Evolutionary conservation across 2,329 filamentous ascomycete genomes (phyloP).

Genomic region (Ramularia collo-cygni): DNA sequence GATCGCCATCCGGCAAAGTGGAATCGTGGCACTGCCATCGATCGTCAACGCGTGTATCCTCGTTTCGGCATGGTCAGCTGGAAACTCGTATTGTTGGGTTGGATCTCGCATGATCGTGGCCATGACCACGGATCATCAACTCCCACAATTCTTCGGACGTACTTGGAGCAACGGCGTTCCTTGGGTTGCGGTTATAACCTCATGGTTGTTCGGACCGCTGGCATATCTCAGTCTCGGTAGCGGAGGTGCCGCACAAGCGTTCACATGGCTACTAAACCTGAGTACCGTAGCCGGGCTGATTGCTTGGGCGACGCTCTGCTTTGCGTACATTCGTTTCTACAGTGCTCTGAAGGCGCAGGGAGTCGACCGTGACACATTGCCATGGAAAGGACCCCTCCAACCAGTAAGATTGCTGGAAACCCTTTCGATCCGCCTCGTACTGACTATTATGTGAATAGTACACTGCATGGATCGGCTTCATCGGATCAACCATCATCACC

Average conservation of each 20-base stretch:
- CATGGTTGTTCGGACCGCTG: slow-evolving; percentile 31
- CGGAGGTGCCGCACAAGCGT: slow-evolving; percentile 18
- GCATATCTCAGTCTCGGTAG: slow-evolving; percentile 34
- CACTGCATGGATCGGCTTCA: slow-evolving; percentile 17
- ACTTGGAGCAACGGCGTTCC: slow-evolving; percentile 49
- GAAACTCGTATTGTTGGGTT: slow-evolving; percentile 49
- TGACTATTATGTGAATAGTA: too few species aligned
- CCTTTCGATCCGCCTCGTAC: too few species aligned
- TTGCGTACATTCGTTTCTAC: slow-evolving; percentile 43
- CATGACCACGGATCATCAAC: slow-evolving; percentile 53
- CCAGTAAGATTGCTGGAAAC: too few species aligned
- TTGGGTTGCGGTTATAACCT: slow-evolving; percentile 51
- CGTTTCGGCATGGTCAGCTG: slow-evolving; percentile 62
- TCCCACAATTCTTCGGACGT: slow-evolving; percentile 50
- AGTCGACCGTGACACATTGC: slow-evolving; percentile 30
- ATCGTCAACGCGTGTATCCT: slow-evolving; percentile 71
- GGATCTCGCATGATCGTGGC: slow-evolving; percentile 56
- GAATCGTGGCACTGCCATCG: slow-evolving; percentile 58
- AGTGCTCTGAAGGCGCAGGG: slow-evolving; percentile 36
- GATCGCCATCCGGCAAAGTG: slow-evolving; percentile 61
- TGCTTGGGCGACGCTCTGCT: slow-evolving; percentile 27
- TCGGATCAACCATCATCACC: slow-evolving; percentile 20
- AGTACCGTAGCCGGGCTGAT: slow-evolving; percentile 20
- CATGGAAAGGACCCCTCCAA: slow-evolving; percentile 11
- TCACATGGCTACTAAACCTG: slow-evolving; percentile 20